Conservation (phyloP, 2,329 filamentous ascomycete species). For the Colletotrichum sp. region DNA sequence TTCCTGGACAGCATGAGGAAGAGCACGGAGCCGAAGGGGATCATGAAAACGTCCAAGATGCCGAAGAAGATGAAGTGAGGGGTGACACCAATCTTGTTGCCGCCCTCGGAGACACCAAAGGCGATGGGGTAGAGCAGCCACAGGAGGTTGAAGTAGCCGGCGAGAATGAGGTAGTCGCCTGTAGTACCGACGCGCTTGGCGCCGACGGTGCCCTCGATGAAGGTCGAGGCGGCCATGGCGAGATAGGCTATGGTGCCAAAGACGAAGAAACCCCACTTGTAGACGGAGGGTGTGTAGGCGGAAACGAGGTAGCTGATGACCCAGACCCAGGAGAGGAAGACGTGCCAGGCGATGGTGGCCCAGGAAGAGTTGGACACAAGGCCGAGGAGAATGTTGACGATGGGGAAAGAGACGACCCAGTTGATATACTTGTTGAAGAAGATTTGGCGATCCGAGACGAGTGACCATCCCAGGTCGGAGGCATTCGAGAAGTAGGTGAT, state of each 20-base stretch:
- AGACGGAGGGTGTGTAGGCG: conserved; percentile 51
- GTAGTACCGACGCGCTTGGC: conserved; percentile 46
- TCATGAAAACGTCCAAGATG: conserved; percentile 54
- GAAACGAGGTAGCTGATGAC: conserved; percentile 53
- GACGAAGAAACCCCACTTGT: conserved; percentile 64
- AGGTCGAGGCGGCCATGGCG: conserved; percentile 49
- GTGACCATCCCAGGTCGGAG: conserved; percentile 52
- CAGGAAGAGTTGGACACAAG: conserved; percentile 58
- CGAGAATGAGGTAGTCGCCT: conserved; percentile 49
- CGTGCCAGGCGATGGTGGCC: conserved; percentile 58
- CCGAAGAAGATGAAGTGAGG: conserved; percentile 56
- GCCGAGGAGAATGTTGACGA: conserved; percentile 49
- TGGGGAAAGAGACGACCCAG: conserved; percentile 57
- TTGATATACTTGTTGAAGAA: conserved; percentile 62
- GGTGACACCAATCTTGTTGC: conserved; percentile 53
- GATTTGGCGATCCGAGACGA: conserved; percentile 52
- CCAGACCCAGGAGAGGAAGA: conserved; percentile 57
- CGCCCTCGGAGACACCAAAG: conserved; percentile 57
- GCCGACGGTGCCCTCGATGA: conserved; percentile 39
- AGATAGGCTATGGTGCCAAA: conserved; percentile 54
- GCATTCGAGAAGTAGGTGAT: conserved; percentile 58
- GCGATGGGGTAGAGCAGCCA: conserved; percentile 62
- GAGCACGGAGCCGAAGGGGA: conserved; percentile 46
- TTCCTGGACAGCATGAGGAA: conserved; percentile 48
- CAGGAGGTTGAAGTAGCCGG: conserved; percentile 53